Conservation (phyloP, 139 green algal species). For the Tetradesmus obliquus region DNA sequence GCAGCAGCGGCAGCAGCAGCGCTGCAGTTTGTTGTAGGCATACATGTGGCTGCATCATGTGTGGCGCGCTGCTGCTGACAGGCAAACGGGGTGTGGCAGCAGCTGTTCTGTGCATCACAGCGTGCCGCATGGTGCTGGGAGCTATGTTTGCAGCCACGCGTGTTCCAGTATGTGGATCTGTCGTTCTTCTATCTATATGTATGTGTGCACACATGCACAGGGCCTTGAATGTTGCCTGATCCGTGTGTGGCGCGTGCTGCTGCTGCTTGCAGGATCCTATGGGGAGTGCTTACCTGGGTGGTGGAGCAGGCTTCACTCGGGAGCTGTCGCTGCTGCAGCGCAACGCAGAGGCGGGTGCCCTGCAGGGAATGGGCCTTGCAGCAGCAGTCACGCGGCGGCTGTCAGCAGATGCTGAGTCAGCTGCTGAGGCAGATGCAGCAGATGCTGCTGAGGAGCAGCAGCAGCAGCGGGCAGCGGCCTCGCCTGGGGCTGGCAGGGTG, state of each 20-base stretch:
- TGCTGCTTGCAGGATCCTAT: constrained; percentile 22
- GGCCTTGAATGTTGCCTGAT: no score
- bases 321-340: constrained; percentile 42
- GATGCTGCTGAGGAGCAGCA: not conserved
- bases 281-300: not conserved
- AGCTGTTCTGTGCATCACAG: not conserved
- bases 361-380: not conserved
- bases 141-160: no score
- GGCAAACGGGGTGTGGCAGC: no score
- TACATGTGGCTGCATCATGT: not conserved
- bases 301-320: constrained; percentile 11
- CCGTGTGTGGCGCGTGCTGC: not conserved
- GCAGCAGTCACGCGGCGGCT: constrained; percentile 6
- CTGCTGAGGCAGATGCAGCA: not conserved
- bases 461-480: not conserved
- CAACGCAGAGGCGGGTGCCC: not conserved
- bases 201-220: no score
- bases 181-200: no score
- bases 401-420: not conserved
- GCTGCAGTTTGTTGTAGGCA: not conserved
- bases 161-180: no score
- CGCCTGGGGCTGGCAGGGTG: no score
- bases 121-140: not conserved
- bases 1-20: no score
- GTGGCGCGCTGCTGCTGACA: not conserved